phyloP scores from a whole-genome alignment of 2,329 filamentous ascomycete species.

The Emydomyces testavorans region DNA sequence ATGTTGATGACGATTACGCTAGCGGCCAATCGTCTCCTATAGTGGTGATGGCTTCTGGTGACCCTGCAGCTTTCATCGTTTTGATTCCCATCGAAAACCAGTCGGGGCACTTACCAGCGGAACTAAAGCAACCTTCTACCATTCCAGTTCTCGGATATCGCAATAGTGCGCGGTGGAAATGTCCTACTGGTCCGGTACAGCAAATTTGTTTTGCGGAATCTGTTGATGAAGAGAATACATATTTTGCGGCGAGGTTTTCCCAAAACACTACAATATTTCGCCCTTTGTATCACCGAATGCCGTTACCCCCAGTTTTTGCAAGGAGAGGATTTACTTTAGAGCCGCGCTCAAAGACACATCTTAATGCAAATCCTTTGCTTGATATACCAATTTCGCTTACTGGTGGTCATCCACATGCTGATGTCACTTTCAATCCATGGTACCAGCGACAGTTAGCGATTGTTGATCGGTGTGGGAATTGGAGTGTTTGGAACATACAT shows the following conservation, averaged over 20 bases:
- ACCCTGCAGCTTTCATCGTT: conserved; percentile 38
- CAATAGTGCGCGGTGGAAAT: conserved; percentile 40
- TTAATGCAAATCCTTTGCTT: conserved; percentile 38
- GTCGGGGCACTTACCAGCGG: conserved; percentile 16
- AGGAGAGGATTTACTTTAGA: conserved; percentile 12
- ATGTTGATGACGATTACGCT: conserved; percentile 24
- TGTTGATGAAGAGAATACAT: conserved; percentile 31
- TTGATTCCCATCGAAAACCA: conserved; percentile 27
- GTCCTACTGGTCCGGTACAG: conserved; percentile 40
- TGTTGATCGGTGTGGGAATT: conserved; percentile 43
- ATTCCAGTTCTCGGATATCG: conserved; percentile 33
- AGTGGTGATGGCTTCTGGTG: conserved; percentile 32
- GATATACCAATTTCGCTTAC: conserved; percentile 35
- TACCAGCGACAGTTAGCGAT: conserved; percentile 47
- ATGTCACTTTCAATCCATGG: conserved; percentile 50
- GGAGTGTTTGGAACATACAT: conserved; percentile 41
- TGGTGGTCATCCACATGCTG: conserved; percentile 39
- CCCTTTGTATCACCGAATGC: conserved; percentile 27
- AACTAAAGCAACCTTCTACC: conserved; percentile 25
- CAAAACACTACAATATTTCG: conserved; percentile 40
- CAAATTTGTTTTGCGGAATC: conserved; percentile 43
- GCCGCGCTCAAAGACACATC: conserved; percentile 28
- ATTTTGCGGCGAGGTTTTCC: conserved; percentile 42
- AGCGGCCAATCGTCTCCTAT: conserved; percentile 26
- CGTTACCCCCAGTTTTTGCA: conserved; percentile 19